phyloP scores from a whole-genome alignment of 805 yeast species.

The Candida chilensis region DNA sequence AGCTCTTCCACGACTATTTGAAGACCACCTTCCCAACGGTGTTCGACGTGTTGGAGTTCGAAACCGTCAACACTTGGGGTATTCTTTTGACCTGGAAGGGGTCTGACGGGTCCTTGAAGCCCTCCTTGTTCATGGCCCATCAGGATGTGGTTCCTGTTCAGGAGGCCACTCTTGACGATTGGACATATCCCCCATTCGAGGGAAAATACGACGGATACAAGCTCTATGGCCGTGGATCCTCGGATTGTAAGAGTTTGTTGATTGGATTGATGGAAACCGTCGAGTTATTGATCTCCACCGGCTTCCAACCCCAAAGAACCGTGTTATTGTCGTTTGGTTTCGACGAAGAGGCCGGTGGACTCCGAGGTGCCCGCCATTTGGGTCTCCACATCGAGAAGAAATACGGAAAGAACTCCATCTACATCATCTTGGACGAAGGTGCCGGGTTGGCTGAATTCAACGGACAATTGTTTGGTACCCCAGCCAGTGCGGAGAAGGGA shows the following conservation, averaged over 20 bases:
- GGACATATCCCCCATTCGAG: conserved; percentile 60
- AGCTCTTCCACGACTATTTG: conserved; percentile 19
- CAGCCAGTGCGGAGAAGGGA: conserved; percentile 12
- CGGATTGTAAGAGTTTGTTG: conserved; percentile 21
- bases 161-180: conserved; percentile 39
- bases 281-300: conserved; percentile 12
- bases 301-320: conserved; percentile 23
- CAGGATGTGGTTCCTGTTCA: conserved; percentile 79
- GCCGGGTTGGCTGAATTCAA: conserved; percentile 10
- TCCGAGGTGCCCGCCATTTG: conserved; percentile 19
- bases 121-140: conserved; percentile 66
- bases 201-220: conserved; percentile 22
- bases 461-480: conserved; percentile 4
- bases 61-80: conserved; percentile 23
- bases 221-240: conserved; percentile 17
- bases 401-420: conserved; percentile 23
- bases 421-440: conserved; percentile 22
- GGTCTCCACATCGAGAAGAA: conserved; percentile 10
- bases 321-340: conserved; percentile 26
- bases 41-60: conserved; percentile 13
- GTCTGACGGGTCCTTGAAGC: conserved; percentile 32
- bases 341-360: conserved; percentile 28
- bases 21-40: conserved; percentile 20
- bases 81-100: conserved; percentile 26
- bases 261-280: conserved; percentile 21